Evolutionary conservation across 1,284 basidiomycete genomes (phyloP), one percentile per base, ranked within the genome.

Genomic region (Ustilago shanxiensis): DNA sequence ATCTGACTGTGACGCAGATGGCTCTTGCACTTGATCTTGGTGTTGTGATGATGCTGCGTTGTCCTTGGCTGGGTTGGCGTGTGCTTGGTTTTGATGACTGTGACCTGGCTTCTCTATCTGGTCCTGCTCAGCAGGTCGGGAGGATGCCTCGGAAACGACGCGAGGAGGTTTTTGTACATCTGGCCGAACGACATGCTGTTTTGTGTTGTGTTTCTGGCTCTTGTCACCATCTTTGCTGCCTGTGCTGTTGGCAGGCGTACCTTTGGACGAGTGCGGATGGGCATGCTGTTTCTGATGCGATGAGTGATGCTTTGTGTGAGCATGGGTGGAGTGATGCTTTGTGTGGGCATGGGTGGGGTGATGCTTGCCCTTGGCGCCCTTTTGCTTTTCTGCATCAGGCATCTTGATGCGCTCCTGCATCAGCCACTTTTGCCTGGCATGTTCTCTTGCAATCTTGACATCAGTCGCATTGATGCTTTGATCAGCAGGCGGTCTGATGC

Each of bases 401-500:
- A 44, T 24, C 26, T 55, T 47, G 9, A 26, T 22, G 20, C 37
- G 54, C 49, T 60, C n/a, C 29, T 67, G 47, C 3, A 22, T 44
- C 10, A 75, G 26, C 63, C 64, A 75, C 10, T 47, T 45, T 45
- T 67, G 67, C 45, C 72, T 60, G 1, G 72, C 72, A 28, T 60
- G n/a, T 33, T 70, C 72, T 10, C 70, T 63, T 5, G 68, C 64
- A 18, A 52, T 51, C 24, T 44, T 63, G 41, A 66, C 59, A 39
- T 72, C 70, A 14, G 78, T 78, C 1, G 77, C 53, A 41, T 80
- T 72, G 51, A 82, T 53, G 39, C 65, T 72, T n/a, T 35, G 33
- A 31, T 62, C 67, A 4, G 79, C 69, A 7, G 79, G 79, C 13
- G 81, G 81, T 18, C 79, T 58, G 26, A 83, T 72, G 51, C 65